These are phyloP conservation scores for Poronia punctata DNA, from an alignment of 495 filamentous ascomycete species.

Conservation along the genomic window DNA sequence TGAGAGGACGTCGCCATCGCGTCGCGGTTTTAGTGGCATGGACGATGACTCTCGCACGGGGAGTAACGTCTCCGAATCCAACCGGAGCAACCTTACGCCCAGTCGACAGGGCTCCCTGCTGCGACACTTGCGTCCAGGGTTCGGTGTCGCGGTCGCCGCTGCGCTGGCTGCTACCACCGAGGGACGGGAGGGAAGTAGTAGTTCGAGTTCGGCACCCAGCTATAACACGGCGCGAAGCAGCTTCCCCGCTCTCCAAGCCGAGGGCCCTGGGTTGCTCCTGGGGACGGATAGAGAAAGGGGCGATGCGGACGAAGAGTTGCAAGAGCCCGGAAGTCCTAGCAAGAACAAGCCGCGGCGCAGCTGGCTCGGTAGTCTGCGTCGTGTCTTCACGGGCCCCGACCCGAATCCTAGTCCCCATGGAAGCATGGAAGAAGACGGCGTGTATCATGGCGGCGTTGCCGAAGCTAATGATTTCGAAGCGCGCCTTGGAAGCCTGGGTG, in stretches of 20 bases:
- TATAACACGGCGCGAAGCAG: conserved; percentile 62
- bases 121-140: conserved; percentile 14
- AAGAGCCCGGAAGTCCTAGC: conserved; percentile 36
- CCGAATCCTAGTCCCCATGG: conserved; percentile 14
- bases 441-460: conserved; percentile 19
- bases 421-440: conserved; percentile 14
- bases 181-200: conserved; percentile 26
- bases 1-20: conserved; percentile 6
- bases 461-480: conserved; percentile 26
- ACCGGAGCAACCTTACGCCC: conserved; percentile 28
- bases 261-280: conserved; percentile 57
- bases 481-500: conserved; percentile 19
- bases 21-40: not conserved
- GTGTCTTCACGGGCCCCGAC: conserved; percentile 33
- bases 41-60: conserved; percentile 28
- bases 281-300: conserved; percentile 6
- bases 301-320: conserved; percentile 20
- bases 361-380: conserved; percentile 44
- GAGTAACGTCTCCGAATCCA: conserved; percentile 35
- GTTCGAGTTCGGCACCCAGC: conserved; percentile 44
- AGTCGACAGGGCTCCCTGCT: conserved; percentile 27
- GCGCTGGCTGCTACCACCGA: conserved; percentile 15
- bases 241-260: conserved; percentile 54
- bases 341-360: conserved; percentile 37
- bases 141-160: conserved; percentile 18